These are phyloP conservation scores for Saksenaea vasiformis DNA, from an alignment of 371 early-diverging fungal species.

Conservation along the genomic window DNA sequence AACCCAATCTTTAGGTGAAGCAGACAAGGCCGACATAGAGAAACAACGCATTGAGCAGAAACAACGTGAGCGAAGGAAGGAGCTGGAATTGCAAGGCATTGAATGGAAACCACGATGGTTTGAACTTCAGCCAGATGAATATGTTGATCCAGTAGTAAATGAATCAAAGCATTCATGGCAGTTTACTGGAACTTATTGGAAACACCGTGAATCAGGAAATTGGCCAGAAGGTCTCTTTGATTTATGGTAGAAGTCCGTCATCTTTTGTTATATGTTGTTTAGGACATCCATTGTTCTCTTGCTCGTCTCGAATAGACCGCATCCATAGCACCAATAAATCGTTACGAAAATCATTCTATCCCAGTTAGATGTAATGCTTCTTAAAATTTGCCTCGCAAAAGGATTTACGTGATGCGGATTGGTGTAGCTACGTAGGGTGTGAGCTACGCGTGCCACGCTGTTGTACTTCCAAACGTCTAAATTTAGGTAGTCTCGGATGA, in stretches of 20 bases:
- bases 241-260: constrained; percentile 29
- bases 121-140: constrained; percentile 29
- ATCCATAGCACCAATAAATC: too few species aligned
- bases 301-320: too few species aligned
- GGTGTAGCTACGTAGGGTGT: too few species aligned
- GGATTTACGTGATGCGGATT: too few species aligned
- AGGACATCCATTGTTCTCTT: too few species aligned
- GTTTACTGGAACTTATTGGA: constrained; percentile 85
- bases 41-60: constrained; percentile 84
- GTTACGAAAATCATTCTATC: too few species aligned
- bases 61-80: constrained; percentile 78
- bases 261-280: too few species aligned
- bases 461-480: too few species aligned
- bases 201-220: constrained; percentile 55
- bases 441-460: too few species aligned
- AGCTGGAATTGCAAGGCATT: constrained; percentile 61
- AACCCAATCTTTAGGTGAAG: constrained; percentile 19
- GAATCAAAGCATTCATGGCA: constrained; percentile 60
- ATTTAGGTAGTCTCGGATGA: too few species aligned
- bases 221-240: constrained; percentile 37
- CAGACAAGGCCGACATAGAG: constrained; percentile 81
- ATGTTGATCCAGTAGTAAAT: constrained; percentile 27
- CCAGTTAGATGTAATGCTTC: too few species aligned
- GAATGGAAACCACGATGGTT: constrained; percentile 81
- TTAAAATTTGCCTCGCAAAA: too few species aligned